Evolutionary conservation across 345 rosid genomes (phyloP), one percentile per base, ranked within the genome.

Genomic region (Acer saccharum): DNA sequence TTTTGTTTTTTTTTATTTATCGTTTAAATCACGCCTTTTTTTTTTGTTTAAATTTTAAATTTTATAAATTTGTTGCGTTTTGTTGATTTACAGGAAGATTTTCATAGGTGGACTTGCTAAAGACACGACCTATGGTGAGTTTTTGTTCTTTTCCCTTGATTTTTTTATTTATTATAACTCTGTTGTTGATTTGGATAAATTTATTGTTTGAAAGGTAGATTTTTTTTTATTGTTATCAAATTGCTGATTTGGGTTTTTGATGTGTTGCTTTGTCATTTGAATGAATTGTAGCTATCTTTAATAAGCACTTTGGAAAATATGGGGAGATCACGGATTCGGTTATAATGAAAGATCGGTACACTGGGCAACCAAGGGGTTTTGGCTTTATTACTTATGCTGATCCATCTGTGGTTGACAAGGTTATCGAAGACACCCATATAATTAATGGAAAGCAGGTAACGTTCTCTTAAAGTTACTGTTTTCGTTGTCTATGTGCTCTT

Each of bases 321-420:
- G 99, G 99, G 35, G 97, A 92, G 87, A 94, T 92, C 29, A 88
- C 87, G 7, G 97, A 94, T 75, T 91, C 94, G 0, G 99, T 96
- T 71, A 96, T 96, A 66, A 96, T 96, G 97, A 88, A 91, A 77
- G 99, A 96, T 81, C 88, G 97, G 11, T 80, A 88, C 77, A 87
- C 94, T 0, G 97, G 97, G 32, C 94, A 88, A 69, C 98, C 98
- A 20, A 84, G 99, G 12, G 98, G 98, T 35, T 94, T 96, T 69
- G 98, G 99, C 35, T 96, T 96, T 81, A 88, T 96, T 18, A 96
- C 97, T 6, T 94, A 83, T 78, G 94, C 97, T 16, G 98, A 96
- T 80, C 86, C 99, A 60, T 80, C 88, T 39, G 97, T 89, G 66
- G 98, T 94, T 4, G 98, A 94, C 74, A 91, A 91, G 86, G 98